phyloP scores from a whole-genome alignment of 2,329 filamentous ascomycete genomes.

The Talaromyces sp. region DNA sequence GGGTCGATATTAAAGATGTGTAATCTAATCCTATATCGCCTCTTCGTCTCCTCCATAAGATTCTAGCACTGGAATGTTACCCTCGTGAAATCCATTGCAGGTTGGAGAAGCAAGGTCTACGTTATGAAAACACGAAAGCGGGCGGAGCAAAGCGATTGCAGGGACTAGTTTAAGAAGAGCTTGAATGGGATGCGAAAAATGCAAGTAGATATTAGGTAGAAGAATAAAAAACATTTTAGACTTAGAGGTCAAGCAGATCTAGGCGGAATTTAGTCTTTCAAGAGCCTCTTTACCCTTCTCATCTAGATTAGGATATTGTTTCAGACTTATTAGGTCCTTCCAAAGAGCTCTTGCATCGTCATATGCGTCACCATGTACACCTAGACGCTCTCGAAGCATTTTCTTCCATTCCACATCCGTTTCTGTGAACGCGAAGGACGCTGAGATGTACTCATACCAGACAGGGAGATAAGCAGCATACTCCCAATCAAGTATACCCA shows the following conservation, averaged over 20 bases:
- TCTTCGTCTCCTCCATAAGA: too few species aligned
- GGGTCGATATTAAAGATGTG: too few species aligned
- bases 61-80: too few species aligned
- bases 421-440: conserved; percentile 22
- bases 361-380: conserved; percentile 19
- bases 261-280: conserved; percentile 5
- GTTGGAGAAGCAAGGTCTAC: too few species aligned
- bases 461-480: conserved; percentile 30
- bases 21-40: too few species aligned
- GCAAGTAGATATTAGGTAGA: too few species aligned
- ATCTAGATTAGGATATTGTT: conserved; percentile 22
- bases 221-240: too few species aligned
- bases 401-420: conserved; percentile 26
- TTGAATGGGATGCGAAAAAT: too few species aligned
- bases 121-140: too few species aligned
- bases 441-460: conserved; percentile 35
- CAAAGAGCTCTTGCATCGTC: conserved; percentile 23
- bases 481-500: conserved; percentile 31
- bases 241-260: neutral
- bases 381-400: conserved; percentile 22
- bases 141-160: too few species aligned
- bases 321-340: conserved; percentile 22
- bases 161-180: too few species aligned
- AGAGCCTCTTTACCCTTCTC: conserved; percentile 21
- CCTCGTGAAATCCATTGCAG: too few species aligned